Percentiles rank a stretch among this genome's conserved stretches.
phyloP scores from a whole-genome alignment of 2,329 filamentous ascomycete genomes.

The Talaromyces atroroseus region DNA sequence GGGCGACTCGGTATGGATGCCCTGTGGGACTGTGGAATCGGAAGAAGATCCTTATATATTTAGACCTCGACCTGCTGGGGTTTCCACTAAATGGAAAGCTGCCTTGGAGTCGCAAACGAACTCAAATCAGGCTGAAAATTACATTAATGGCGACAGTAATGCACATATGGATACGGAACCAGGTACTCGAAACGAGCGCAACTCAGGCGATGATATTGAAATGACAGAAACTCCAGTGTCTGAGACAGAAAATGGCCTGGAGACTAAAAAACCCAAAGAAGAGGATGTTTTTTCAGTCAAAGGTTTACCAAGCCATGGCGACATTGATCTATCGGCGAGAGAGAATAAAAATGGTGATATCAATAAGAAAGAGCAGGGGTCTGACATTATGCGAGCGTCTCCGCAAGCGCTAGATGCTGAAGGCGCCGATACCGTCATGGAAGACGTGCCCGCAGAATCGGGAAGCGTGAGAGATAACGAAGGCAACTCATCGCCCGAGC shows the following conservation, averaged over 20 bases:
- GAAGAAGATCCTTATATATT: conserved; percentile 46
- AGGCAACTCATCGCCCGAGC: conserved; percentile 34
- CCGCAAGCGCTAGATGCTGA: neutral
- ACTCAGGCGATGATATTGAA: conserved; percentile 25
- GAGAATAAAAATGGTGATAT: neutral
- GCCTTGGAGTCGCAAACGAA: neutral
- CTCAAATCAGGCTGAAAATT: neutral
- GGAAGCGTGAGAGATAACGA: conserved; percentile 25
- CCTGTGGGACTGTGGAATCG: conserved; percentile 49
- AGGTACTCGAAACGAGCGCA: conserved; percentile 9
- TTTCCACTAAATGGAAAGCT: conserved; percentile 8
- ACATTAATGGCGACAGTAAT: neutral
- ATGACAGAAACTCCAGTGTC: conserved; percentile 26
- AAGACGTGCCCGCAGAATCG: conserved; percentile 14
- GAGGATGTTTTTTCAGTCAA: conserved; percentile 31
- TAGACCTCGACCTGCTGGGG: conserved; percentile 27
- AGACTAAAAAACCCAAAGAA: conserved; percentile 24
- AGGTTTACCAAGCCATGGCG: conserved; percentile 28
- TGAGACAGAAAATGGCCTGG: conserved; percentile 11
- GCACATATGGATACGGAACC: conserved; percentile 11
- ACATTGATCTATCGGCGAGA: conserved; percentile 15
- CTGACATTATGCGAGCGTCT: neutral
- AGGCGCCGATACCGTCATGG: conserved; percentile 7
- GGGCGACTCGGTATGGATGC: conserved; percentile 57
- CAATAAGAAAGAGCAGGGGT: neutral